Evolutionary conservation across 2,329 filamentous ascomycete genomes (phyloP), one percentile per base, ranked within the genome.

Genomic region (Boeremia lycopersici): DNA sequence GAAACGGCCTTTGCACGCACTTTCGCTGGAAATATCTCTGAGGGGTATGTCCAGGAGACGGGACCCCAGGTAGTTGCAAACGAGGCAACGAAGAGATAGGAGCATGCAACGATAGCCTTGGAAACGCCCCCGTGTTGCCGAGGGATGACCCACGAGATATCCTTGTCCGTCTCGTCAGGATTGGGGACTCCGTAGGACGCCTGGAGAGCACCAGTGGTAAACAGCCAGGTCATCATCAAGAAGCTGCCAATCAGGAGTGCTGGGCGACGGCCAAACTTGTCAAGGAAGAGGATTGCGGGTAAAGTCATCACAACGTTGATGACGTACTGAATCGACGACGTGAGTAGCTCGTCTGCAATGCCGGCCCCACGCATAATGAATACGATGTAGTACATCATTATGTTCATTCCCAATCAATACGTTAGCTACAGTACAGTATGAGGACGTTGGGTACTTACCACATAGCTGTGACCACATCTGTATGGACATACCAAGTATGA

Each of bases 221-320:
- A 86, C 12, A 88, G 75, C 72, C 80, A 84, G 2, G 78, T 75
- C 78, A 83, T 83, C 82, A 86, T 86, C 41, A 81, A 67, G 60
- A 85, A 81, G 3, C 83, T 79, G 2, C 84, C 84, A 15, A 81
- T 56, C 1, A 87, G 77, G 9, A 88, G 74, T 0, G 84, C 76
- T 0, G 80, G 81, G 0, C 86, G 82, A 8, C 86, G 83, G 36
- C 85, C 84, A 60, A 82, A 78, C 57, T 75, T 79, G 68, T 88
- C 86, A 41, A 88, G 78, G 66, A 80, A 86, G 10, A 86, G 51
- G 29, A 88, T 84, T 12, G 84, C 84, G 0, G 85, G 83, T 1
- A 86, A 71, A 0, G 86, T 87, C 57, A 86, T 75, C 13, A 76
- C 75, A 0, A 87, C 83, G 63, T 87, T 87, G 71, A 88, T 85